These are phyloP conservation scores for Leccinum longicurvipes DNA, from an alignment of 768 basidiomycete genomes.

Conservation along the genomic window DNA sequence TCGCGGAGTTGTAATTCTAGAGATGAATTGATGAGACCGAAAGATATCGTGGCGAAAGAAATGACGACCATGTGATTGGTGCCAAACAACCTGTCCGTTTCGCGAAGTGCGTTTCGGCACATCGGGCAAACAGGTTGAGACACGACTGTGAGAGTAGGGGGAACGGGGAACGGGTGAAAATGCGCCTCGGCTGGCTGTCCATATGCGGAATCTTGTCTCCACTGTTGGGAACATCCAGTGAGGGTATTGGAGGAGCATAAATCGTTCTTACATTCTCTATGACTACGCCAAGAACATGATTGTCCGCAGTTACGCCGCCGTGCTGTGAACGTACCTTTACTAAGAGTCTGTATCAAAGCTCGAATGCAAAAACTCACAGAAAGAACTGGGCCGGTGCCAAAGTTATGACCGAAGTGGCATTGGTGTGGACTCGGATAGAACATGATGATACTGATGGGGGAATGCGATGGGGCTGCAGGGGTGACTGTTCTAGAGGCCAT, in stretches of 20 bases:
- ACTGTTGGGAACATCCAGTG: neutral
- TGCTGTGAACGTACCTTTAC: neutral
- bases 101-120: neutral
- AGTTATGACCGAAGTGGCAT: neutral
- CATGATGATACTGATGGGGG: neutral
- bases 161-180: neutral
- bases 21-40: neutral
- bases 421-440: neutral
- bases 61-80: neutral
- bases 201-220: neutral
- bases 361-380: neutral
- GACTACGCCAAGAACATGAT: neutral
- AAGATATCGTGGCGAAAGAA: neutral
- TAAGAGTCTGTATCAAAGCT: neutral
- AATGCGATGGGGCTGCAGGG: neutral
- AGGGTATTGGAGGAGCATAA: neutral
- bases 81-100: neutral
- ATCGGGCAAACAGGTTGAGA: neutral
- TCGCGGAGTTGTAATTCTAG: neutral
- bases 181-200: neutral
- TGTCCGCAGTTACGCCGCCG: neutral
- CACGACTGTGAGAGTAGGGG: neutral
- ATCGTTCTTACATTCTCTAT: neutral
- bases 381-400: neutral
- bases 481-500: neutral